phyloP scores from a whole-genome alignment of 305 asterid species.

The Caryopteris hybrid region DNA sequence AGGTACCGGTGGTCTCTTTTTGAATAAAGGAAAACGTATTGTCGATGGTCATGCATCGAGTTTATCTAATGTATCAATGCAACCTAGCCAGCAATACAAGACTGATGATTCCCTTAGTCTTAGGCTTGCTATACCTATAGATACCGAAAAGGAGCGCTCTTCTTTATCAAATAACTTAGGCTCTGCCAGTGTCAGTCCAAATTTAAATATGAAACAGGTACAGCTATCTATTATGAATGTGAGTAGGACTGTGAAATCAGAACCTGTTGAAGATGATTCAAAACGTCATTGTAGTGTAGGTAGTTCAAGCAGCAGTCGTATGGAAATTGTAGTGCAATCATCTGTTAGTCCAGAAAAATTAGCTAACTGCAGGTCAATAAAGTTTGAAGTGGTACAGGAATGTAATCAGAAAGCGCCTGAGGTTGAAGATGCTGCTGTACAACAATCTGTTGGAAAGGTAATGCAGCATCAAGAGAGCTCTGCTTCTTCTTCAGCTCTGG shows the following conservation, averaged over 20 bases:
- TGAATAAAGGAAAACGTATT: slow-evolving; percentile 45
- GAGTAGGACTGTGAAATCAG: slow-evolving; percentile 47
- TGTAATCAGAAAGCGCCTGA: slow-evolving; percentile 16
- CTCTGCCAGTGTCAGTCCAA: slow-evolving; percentile 21
- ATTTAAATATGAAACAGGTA: slow-evolving; percentile 24
- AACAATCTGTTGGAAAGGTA: slow-evolving; percentile 33
- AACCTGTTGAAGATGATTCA: slow-evolving; percentile 51
- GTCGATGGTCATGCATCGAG: slow-evolving; percentile 26
- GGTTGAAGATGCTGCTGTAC: slow-evolving; percentile 13
- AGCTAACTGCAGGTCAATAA: slow-evolving; percentile 36
- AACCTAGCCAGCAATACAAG: slow-evolving; percentile 22
- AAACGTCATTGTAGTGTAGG: slow-evolving; percentile 32
- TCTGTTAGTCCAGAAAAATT: slow-evolving; percentile 29
- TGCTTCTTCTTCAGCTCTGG: slow-evolving; percentile 44
- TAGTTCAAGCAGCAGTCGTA: slow-evolving; percentile 32
- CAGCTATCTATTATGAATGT: slow-evolving; percentile 23
- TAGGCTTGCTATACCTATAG: slow-evolving; percentile 50
- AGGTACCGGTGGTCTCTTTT: slow-evolving; percentile 21
- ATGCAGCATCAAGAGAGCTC: slow-evolving; percentile 53
- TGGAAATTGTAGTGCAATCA: slow-evolving; percentile 23
- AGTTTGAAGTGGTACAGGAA: slow-evolving; percentile 50
- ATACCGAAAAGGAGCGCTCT: slow-evolving; percentile 23
- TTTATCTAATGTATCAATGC: slow-evolving; percentile 26
- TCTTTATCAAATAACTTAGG: slow-evolving; percentile 23
- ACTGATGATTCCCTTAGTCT: slow-evolving; percentile 51